phyloP scores from a whole-genome alignment of 208 protist genomes.

The Dictyostelium gargantuum region DNA sequence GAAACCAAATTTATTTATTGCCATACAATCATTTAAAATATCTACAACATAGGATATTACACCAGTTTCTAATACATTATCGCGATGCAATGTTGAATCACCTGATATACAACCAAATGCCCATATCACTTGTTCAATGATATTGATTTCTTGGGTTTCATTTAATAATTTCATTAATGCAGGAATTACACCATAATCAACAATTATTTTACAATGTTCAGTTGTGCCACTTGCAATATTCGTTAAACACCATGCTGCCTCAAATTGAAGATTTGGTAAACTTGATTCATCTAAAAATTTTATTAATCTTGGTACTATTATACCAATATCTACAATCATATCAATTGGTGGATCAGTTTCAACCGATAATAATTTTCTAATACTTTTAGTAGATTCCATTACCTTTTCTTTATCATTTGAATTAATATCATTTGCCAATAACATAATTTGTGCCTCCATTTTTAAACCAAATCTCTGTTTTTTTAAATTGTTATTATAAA shows the following conservation, averaged over 20 bases:
- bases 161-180: constrained; percentile 94
- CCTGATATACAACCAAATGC: constrained; percentile 99
- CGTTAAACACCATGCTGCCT: constrained; percentile 98
- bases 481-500: no score
- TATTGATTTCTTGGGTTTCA: constrained; percentile 92
- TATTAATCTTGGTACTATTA: constrained; percentile 95
- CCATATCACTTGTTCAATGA: constrained; percentile 98
- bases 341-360: constrained; percentile 96
- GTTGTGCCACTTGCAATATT: constrained; percentile 98
- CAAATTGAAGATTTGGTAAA: constrained; percentile 91
- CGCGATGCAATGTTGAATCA: constrained; percentile 92
- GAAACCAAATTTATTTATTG: no score
- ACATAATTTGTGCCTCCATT: no score
- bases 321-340: constrained; percentile 91
- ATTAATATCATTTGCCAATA: no score
- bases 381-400: constrained; percentile 76
- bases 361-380: constrained; percentile 90
- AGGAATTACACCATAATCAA: constrained; percentile 93
- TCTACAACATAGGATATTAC: constrained; percentile 89
- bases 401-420: constrained; percentile 74
- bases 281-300: constrained; percentile 90
- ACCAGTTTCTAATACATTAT: constrained; percentile 90
- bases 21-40: constrained; percentile 62
- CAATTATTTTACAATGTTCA: constrained; percentile 92
- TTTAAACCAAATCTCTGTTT: no score